These are phyloP conservation scores for Combretum micranthum DNA, from an alignment of 345 rosid genomes.

Conservation along the genomic window DNA sequence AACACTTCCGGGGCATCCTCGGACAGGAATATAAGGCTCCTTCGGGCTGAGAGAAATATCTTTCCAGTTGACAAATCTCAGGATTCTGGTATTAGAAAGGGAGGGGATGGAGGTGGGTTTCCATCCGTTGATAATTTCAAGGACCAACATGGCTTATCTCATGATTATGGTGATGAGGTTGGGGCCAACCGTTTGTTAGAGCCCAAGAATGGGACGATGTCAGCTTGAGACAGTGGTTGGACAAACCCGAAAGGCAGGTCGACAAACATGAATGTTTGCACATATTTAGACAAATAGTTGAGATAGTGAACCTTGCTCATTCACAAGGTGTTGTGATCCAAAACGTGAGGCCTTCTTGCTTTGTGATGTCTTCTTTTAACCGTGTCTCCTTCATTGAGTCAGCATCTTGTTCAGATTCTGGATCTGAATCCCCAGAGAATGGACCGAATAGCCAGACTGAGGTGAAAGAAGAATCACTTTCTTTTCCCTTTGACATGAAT, in stretches of 20 bases:
- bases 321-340: constrained; percentile 88
- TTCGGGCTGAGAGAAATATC: constrained; percentile 20
- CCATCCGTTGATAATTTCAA: constrained; percentile 41
- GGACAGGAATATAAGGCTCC: constrained; percentile 38
- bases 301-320: constrained; percentile 76
- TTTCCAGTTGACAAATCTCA: constrained; percentile 20
- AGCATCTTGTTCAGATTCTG: constrained; percentile 91
- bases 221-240: constrained; percentile 96
- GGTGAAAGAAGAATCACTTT: constrained; percentile 24
- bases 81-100: constrained; percentile 37
- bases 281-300: constrained; percentile 87
- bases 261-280: constrained; percentile 85
- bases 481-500: constrained; percentile 35
- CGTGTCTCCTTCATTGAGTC: constrained; percentile 93
- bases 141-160: constrained; percentile 44
- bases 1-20: constrained; percentile 51
- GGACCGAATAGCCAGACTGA: constrained; percentile 44
- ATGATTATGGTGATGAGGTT: constrained; percentile 43
- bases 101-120: constrained; percentile 30
- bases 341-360: constrained; percentile 93
- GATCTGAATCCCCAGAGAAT: constrained; percentile 85
- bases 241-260: constrained; percentile 60
- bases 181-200: constrained; percentile 37
- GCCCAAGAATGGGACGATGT: constrained; percentile 75
- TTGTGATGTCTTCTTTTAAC: constrained; percentile 84